Base-by-base conservation (phyloP, 2,329 filamentous ascomycete species). In the Nigrospora sphaerica region DNA sequence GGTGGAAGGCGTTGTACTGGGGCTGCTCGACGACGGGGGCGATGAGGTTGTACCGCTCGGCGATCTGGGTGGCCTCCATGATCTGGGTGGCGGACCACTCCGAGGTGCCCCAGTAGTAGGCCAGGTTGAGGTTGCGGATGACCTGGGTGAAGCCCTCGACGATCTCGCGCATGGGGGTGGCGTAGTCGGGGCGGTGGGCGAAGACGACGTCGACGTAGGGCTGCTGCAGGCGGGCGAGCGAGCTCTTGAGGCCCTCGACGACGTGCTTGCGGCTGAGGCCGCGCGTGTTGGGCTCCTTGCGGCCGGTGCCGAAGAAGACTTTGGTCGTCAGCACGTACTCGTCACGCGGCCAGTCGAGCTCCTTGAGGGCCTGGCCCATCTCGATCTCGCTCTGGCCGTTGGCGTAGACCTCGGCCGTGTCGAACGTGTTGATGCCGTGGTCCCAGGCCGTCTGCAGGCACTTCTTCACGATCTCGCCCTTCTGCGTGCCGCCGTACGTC, bases 141-240 rank as follows among this genome's bases (percentile, higher is more conserved):
- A 65, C 63, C 59, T 68, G 68, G 54, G 62, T 73, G 62, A 69
- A 74, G 49, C 62, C 72, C 53, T 71, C 73, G 45, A 85, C 80
- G 36, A 80, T 77, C 63, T 84, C 80, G 62, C 77, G 77, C 71
- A 81, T 81, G 3, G 77, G 76, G 2, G 78, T 80, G 46, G 69
- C 69, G 17, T 66, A 63, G 52, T 84, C 81, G 14, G 77, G 75
- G 23, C 80, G 70, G 62, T 84, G 80, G 4, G 80, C 79, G 46
- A 82, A 78, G 34, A 83, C 73, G 39, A 84, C 67, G 59, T 84
- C 81, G 45, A 84, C 81, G 57, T 87, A 88, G n/a, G 76, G 74
- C 45, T 78, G 72, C 57, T 82, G 72, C 43, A 86, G 70, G 28
- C 82, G 71, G 53, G 71, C 65, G n/a, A 82, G 63, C 2, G 71